These are phyloP conservation scores for Yamadazyma jaroonii DNA, from an alignment of 1,139 yeast species.

Conservation along the genomic window DNA sequence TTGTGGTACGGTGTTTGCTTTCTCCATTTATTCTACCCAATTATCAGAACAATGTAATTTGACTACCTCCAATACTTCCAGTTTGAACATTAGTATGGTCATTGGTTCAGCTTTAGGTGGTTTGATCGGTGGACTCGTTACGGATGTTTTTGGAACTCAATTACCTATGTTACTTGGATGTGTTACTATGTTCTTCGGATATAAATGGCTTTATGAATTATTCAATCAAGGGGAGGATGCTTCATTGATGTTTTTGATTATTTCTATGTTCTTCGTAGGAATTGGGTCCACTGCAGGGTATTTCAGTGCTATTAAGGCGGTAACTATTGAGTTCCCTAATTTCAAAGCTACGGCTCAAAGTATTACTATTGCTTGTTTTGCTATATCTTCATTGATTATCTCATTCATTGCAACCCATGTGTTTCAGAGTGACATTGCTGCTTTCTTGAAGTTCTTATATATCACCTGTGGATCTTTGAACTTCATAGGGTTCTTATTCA, in stretches of 20 bases:
- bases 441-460: constrained; percentile 23
- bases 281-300: constrained; percentile 34
- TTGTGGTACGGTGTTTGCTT: constrained; percentile 33
- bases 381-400: constrained; percentile 31
- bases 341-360: constrained; percentile 35
- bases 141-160: constrained; percentile 34
- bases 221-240: constrained; percentile 18
- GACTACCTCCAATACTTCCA: constrained; percentile 27
- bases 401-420: constrained; percentile 22
- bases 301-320: constrained; percentile 35
- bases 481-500: constrained; percentile 27
- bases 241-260: constrained; percentile 16
- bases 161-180: constrained; percentile 30
- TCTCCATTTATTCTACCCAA: constrained; percentile 33
- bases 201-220: constrained; percentile 24
- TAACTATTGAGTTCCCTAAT: constrained; percentile 30
- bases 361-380: constrained; percentile 37
- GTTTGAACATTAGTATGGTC: constrained; percentile 29
- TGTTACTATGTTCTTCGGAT: constrained; percentile 23
- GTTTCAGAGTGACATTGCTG: constrained; percentile 21
- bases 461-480: constrained; percentile 24
- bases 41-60: constrained; percentile 28
- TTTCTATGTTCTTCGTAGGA: constrained; percentile 31
- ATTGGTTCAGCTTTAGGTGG: constrained; percentile 35
- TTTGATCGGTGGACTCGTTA: constrained; percentile 27